phyloP scores from a whole-genome alignment of 2,329 filamentous ascomycete genomes.

The Calonectria hawksworthii region DNA sequence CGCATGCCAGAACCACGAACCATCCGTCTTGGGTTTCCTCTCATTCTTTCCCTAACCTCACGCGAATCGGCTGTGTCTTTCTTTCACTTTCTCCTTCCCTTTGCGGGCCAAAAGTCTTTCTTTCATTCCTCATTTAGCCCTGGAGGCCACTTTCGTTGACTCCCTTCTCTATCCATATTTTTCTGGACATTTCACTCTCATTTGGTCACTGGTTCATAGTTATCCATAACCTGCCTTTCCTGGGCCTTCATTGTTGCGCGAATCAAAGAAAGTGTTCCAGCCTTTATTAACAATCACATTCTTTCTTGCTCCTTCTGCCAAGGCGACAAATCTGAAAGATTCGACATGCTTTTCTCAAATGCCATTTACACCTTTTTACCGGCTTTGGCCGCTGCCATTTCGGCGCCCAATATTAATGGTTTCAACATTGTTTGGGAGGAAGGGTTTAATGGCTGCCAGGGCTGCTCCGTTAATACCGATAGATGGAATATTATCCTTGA shows the following conservation, averaged over 20 bases:
- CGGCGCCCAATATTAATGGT: conserved; percentile 55
- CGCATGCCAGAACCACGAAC: neutral
- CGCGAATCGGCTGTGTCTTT: neutral
- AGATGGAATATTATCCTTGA: conserved; percentile 62
- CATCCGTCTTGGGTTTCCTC: neutral
- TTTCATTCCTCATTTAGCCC: conserved; percentile 20
- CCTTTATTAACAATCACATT: neutral
- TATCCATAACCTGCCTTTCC: neutral
- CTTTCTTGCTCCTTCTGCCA: neutral
- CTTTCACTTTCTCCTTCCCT: neutral
- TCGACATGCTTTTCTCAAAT: conserved; percentile 46
- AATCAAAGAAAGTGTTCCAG: neutral
- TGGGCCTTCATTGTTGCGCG: neutral
- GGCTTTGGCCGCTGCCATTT: conserved; percentile 51
- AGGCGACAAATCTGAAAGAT: neutral
- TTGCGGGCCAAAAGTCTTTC: conserved; percentile 18
- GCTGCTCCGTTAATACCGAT: conserved; percentile 51
- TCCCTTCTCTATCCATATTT: neutral
- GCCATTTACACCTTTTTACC: conserved; percentile 37
- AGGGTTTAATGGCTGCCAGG: conserved; percentile 58
- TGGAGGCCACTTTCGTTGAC: conserved; percentile 19
- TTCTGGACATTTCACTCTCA: neutral
- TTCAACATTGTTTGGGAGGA: conserved; percentile 62
- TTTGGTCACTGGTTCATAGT: neutral
- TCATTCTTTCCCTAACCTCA: neutral